These are phyloP conservation scores for Forsythia suspensa DNA, from an alignment of 257 asterid species.

Conservation along the genomic window DNA sequence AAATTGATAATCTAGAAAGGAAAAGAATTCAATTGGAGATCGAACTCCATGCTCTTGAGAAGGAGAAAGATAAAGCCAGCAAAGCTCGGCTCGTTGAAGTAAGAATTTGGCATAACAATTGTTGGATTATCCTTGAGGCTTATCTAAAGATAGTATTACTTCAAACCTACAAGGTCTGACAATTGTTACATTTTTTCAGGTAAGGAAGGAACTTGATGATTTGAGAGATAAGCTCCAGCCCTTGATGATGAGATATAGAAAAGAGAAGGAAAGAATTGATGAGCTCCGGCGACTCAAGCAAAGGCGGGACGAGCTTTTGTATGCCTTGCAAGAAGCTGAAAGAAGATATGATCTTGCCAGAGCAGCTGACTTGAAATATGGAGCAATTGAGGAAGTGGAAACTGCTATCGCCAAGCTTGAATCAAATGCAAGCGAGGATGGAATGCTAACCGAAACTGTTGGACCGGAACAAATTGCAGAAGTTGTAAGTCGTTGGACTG, in stretches of 20 bases:
- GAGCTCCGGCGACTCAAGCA: conserved; percentile 77
- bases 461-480: conserved; percentile 95
- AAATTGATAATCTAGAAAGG: conserved; percentile 70
- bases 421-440: conserved; percentile 39
- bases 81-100: conserved; percentile 73
- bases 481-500: conserved; percentile 96
- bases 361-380: conserved; percentile 86
- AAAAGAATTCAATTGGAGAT: conserved; percentile 75
- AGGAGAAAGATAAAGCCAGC: conserved; percentile 86
- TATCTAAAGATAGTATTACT: not conserved
- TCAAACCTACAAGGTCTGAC: not conserved
- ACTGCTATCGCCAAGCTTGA: conserved; percentile 73
- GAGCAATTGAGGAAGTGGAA: conserved; percentile 86
- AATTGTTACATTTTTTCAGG: conserved; percentile 31
- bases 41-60: conserved; percentile 74
- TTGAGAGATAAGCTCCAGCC: conserved; percentile 92
- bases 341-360: conserved; percentile 91
- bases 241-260: conserved; percentile 69
- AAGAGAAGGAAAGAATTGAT: conserved; percentile 80
- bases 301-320: conserved; percentile 63
- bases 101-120: not conserved
- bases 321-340: conserved; percentile 88
- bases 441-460: conserved; percentile 80
- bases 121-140: not conserved
- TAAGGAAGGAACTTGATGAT: conserved; percentile 81